Percentiles rank a stretch among this genome's conserved stretches.
Conservation (phyloP, 2,329 filamentous ascomycete species). For the Magnaporthiopsis rhizophila region DNA sequence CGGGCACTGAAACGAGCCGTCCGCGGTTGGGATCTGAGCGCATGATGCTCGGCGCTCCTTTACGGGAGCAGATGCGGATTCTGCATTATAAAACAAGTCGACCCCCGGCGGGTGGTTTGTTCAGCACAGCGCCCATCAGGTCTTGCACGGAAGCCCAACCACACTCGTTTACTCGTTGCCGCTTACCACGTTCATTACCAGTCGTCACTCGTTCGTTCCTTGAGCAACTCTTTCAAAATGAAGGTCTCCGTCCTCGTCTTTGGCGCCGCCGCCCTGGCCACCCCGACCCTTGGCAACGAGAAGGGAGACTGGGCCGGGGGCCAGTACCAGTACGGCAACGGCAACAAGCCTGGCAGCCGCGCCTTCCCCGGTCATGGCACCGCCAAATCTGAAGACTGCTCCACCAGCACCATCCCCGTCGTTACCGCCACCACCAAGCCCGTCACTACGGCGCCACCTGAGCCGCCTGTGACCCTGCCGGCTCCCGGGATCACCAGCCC, state of each 20-base stretch:
- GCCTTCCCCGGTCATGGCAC: not conserved
- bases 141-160: not conserved
- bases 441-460: not conserved
- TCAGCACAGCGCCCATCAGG: slow-evolving; percentile 1
- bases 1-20: too few relatives aligned
- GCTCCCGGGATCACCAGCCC: too few relatives aligned
- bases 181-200: not conserved
- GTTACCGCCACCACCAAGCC: not conserved
- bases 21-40: too few relatives aligned
- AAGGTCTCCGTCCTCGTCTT: slow-evolving; percentile 4
- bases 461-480: not conserved
- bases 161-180: not conserved
- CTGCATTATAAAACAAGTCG: not conserved
- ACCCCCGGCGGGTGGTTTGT: not conserved
- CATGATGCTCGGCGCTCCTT: too few relatives aligned
- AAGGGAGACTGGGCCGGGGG: not conserved
- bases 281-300: not conserved
- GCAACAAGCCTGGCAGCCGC: not conserved
- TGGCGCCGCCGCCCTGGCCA: not conserved
- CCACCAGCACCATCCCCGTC: not conserved
- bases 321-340: not conserved
- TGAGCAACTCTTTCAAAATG: not conserved
- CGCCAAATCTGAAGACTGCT: not conserved
- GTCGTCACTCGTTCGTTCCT: not conserved
- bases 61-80: not conserved